phyloP scores from a whole-genome alignment of 306 rosid genomes.

The Vicia faba region DNA sequence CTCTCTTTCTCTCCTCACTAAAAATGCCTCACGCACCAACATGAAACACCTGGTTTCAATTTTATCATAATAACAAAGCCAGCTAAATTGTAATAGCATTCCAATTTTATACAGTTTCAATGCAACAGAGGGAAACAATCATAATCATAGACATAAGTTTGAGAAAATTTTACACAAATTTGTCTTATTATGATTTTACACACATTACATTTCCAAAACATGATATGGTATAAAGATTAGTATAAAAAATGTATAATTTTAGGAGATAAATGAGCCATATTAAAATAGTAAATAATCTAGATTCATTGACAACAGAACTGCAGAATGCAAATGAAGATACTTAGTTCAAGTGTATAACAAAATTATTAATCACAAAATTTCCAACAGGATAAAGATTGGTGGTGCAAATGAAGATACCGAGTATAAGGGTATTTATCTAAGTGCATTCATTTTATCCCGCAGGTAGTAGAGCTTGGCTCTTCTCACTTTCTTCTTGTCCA shows the following conservation, averaged over 20 bases:
- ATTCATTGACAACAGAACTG: slow-evolving; percentile 22
- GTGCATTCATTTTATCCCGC: slow-evolving; percentile 89
- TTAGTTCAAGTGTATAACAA: slow-evolving; percentile 25
- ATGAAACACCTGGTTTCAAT: too few species aligned
- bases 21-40: too few species aligned
- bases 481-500: slow-evolving; percentile 91
- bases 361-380: slow-evolving; percentile 29
- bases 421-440: slow-evolving; percentile 43
- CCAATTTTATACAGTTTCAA: slow-evolving; percentile 8
- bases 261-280: slow-evolving; percentile 1
- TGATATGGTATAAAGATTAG: slow-evolving; percentile 8
- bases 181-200: slow-evolving; percentile 9
- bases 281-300: slow-evolving; percentile 9
- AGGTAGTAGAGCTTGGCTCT: slow-evolving; percentile 95
- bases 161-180: slow-evolving; percentile 20
- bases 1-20: too few species aligned
- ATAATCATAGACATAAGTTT: slow-evolving; percentile 3
- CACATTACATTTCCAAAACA: slow-evolving; percentile 25
- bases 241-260: slow-evolving; percentile 13
- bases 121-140: background rate
- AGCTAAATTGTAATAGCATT: too few species aligned
- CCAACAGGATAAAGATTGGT: slow-evolving; percentile 34
- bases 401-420: slow-evolving; percentile 38
- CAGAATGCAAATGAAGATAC: slow-evolving; percentile 27
- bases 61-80: too few species aligned